phyloP scores from a whole-genome alignment of 2,329 filamentous ascomycete species.

The Coniochaeta hoffmannii region DNA sequence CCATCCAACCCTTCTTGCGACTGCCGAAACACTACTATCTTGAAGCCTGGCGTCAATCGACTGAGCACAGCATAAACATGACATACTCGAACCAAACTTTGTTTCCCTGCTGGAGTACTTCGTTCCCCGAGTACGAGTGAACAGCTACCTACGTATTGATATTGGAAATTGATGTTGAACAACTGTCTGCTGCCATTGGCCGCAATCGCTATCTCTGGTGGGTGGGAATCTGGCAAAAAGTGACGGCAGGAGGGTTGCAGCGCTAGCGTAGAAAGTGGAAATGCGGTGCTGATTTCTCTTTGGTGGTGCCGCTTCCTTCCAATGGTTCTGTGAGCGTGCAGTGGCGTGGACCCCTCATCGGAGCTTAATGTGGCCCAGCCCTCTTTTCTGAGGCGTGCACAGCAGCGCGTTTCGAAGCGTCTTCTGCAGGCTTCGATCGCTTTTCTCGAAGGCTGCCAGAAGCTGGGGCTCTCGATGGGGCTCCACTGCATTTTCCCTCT shows the following conservation, averaged over 20 bases:
- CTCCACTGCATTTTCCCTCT: background rate
- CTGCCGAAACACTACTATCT: background rate
- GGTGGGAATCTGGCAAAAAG: background rate
- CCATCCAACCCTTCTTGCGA: background rate
- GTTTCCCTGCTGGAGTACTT: background rate
- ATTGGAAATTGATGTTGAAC: background rate
- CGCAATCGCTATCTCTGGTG: background rate
- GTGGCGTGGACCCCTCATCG: background rate
- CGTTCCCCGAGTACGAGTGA: too few relatives aligned
- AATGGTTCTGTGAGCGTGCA: background rate
- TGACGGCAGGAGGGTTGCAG: background rate
- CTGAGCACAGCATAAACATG: background rate
- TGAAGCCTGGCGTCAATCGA: background rate
- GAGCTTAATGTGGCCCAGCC: background rate
- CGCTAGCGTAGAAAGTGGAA: background rate
- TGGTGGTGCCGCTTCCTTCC: background rate
- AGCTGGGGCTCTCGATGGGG: background rate
- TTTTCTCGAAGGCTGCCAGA: constrained; percentile 2
- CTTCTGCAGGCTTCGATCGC: constrained; percentile 1
- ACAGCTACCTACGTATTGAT: background rate
- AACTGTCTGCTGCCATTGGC: background rate
- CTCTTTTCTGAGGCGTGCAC: background rate
- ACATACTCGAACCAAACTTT: background rate
- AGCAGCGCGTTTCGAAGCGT: background rate
- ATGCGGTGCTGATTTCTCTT: background rate